Conservation (phyloP, 805 yeast genomes). For the Saturnispora silvae region DNA sequence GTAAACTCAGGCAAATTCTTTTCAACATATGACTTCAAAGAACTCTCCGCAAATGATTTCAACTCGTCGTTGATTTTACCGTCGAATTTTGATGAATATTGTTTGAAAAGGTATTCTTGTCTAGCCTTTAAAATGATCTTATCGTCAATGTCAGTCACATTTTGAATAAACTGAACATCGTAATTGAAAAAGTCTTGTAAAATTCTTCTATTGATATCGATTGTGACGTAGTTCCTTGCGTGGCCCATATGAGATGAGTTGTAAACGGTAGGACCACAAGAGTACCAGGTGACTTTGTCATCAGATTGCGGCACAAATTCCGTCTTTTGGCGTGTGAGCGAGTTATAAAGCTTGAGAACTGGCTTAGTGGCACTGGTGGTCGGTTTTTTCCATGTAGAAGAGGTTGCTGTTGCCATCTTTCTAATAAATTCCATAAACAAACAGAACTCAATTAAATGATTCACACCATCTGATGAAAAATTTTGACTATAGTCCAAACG, state of each 20-base stretch:
- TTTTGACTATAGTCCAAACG: too few species aligned
- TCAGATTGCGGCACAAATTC: constrained; percentile 62
- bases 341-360: constrained; percentile 60
- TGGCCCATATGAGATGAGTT: constrained; percentile 98
- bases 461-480: neutral
- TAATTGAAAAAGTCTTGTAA: constrained; percentile 88
- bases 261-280: constrained; percentile 97
- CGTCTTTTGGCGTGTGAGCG: constrained; percentile 72
- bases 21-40: constrained; percentile 38
- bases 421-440: constrained; percentile 3
- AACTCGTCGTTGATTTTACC: constrained; percentile 28
- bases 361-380: constrained; percentile 20
- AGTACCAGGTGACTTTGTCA: constrained; percentile 80
- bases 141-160: constrained; percentile 98
- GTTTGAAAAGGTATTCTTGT: constrained; percentile 69
- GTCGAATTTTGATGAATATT: constrained; percentile 32
- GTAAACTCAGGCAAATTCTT: constrained; percentile 43
- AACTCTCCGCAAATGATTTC: constrained; percentile 28
- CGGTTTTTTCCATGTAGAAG: constrained; percentile 23
- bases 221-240: constrained; percentile 92
- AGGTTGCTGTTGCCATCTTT: constrained; percentile 3
- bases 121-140: constrained; percentile 92
- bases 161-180: constrained; percentile 80
- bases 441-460: neutral
- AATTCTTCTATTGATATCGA: constrained; percentile 85